Evolutionary conservation across 2,329 filamentous ascomycete genomes (phyloP), one percentile per base, ranked within the genome.

Genomic region (Karstenula rhodostoma): DNA sequence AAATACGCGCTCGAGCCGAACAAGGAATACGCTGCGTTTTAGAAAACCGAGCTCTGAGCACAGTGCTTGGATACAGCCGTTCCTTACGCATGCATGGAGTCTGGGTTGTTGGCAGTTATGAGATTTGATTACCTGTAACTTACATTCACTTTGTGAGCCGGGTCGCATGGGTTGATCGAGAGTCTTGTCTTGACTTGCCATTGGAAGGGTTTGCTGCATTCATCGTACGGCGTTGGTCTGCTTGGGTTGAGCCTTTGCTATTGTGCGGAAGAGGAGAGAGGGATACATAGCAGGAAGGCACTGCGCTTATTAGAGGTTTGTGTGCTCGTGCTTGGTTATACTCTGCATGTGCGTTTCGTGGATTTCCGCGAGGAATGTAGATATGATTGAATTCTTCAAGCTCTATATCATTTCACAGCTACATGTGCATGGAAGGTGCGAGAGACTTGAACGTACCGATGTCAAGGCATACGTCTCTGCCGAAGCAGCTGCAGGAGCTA

Each of bases 1-100:
- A 71, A 84, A 15, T 88, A 80, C 62, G 68, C 78, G 35, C 70
- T 89, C 56, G 79, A 82, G 58, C 73, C 74, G 59, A 81, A 79
- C 57, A 73, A 74, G 58, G 81, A 82, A 68, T 72, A 75, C 40
- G 79, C 75, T 22, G 79, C 79, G 25, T 74, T 72, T 43, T 72
- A 64, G 47, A 44, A 53, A 10, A 10, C 29, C 8, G 27, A n/a
- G 58, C 25, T 35, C 17, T 29, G 25, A 51, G 25, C 29, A 22
- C 22, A 37, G 6, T 25, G 27, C 23, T 42, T 23, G 29, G 10
- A 12, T 46, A 29, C 23, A 19, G 27, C 40, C 23, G 23, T 32
- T 32, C 29, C 29, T 32, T 19, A 19, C 50, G 58, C 53, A 57
- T 53, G 29, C 9, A 32, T 53, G 54, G 58, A 60, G 46, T 60